phyloP scores from a whole-genome alignment of 1,139 yeast species.

The Yamadazyma sp. region DNA sequence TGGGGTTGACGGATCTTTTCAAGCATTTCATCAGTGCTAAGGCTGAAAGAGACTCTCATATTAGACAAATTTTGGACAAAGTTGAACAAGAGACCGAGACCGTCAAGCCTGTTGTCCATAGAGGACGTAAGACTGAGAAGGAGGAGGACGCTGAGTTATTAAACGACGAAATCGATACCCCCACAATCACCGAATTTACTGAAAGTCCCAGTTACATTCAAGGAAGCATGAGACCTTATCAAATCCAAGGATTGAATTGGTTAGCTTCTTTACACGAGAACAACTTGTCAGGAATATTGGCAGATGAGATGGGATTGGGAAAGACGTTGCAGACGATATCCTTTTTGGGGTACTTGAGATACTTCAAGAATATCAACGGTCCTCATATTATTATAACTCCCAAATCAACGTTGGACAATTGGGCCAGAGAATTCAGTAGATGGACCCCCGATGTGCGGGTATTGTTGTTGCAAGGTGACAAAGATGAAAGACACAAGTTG shows the following conservation, averaged over 20 bases:
- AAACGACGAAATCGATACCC: conserved; percentile 50
- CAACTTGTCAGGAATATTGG: conserved; percentile 84
- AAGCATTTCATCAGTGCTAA: conserved; percentile 67
- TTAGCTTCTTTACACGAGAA: conserved; percentile 78
- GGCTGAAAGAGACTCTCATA: conserved; percentile 62
- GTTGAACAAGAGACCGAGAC: conserved; percentile 26
- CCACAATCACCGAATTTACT: conserved; percentile 52
- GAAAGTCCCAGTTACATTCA: conserved; percentile 66
- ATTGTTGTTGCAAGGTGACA: conserved; percentile 71
- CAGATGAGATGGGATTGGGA: conserved; percentile 98
- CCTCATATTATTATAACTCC: conserved; percentile 78
- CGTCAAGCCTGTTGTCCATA: conserved; percentile 22
- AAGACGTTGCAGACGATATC: conserved; percentile 93
- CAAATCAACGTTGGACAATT: conserved; percentile 75
- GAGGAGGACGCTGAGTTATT: conserved; percentile 71
- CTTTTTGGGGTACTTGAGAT: conserved; percentile 70
- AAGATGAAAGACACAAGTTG: conserved; percentile 57
- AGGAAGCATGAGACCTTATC: conserved; percentile 75
- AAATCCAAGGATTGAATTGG: conserved; percentile 94
- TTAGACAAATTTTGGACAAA: conserved; percentile 46
- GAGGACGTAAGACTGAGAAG: conserved; percentile 61
- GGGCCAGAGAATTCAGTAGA: conserved; percentile 73
- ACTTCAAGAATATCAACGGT: conserved; percentile 58
- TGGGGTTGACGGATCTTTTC: conserved; percentile 67
- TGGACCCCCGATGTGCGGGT: conserved; percentile 81